Conservation (phyloP, 2,329 filamentous ascomycete genomes). For the Davidsoniella eucalypti region DNA sequence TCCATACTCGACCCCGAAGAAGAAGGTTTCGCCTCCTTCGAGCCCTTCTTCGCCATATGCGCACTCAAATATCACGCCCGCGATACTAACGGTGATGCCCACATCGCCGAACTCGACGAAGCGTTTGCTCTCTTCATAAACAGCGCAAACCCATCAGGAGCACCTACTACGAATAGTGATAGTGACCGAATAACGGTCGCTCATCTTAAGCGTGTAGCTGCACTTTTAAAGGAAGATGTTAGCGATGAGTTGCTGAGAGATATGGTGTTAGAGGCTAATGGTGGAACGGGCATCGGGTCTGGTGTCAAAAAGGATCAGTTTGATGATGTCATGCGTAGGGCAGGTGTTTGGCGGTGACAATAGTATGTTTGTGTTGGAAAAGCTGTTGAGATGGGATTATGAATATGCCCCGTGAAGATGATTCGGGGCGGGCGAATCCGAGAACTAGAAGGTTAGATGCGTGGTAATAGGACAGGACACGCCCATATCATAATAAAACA, state of each 20-base stretch:
- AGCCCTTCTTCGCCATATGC: constrained; percentile 72
- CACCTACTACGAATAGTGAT: constrained; percentile 5
- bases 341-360: constrained; percentile 60
- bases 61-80: constrained; percentile 65
- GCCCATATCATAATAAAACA: too few relatives aligned
- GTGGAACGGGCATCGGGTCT: constrained; percentile 50
- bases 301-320: constrained; percentile 71
- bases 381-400: too few relatives aligned
- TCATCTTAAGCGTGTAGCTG: constrained; percentile 64
- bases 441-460: too few relatives aligned
- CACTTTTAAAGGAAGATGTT: constrained; percentile 68
- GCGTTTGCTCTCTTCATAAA: constrained; percentile 70
- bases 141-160: constrained; percentile 16
- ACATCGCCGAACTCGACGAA: constrained; percentile 54
- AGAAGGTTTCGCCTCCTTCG: constrained; percentile 62
- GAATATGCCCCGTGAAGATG: too few relatives aligned
- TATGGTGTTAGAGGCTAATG: constrained; percentile 92
- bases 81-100: constrained; percentile 35
- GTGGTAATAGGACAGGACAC: too few relatives aligned
- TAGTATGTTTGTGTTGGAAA: background rate
- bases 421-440: too few relatives aligned
- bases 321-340: constrained; percentile 68
- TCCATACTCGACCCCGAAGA: constrained; percentile 68
- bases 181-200: constrained; percentile 54
- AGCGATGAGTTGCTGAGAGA: constrained; percentile 70